Evolutionary conservation across 2,329 filamentous ascomycete species (phyloP).

Genomic region (Volutella citrinella): DNA sequence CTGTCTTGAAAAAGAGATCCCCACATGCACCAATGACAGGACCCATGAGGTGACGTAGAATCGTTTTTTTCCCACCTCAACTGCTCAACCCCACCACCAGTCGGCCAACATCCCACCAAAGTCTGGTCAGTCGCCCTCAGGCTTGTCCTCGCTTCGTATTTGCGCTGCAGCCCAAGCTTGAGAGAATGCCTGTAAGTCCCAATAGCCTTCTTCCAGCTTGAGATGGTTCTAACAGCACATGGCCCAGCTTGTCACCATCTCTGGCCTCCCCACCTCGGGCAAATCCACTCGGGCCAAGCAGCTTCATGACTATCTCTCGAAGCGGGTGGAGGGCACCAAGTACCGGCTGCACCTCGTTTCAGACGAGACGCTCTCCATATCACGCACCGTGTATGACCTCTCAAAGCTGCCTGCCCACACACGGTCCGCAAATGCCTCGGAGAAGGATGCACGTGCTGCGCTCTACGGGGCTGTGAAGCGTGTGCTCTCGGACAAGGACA

Average conservation of each 20-base stretch:
- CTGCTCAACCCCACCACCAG: conserved; percentile 8
- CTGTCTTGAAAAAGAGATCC: too few species aligned
- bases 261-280: conserved; percentile 65
- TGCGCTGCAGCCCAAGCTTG: neutral
- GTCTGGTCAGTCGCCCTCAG: too few species aligned
- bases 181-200: conserved; percentile 24
- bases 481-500: conserved; percentile 66
- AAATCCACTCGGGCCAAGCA: conserved; percentile 66
- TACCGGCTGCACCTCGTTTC: conserved; percentile 73
- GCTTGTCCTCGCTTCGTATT: too few species aligned
- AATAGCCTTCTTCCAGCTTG: too few species aligned
- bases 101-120: too few species aligned
- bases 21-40: too few species aligned
- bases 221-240: too few species aligned
- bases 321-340: conserved; percentile 49
- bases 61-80: conserved; percentile 9
- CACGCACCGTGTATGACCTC: conserved; percentile 69
- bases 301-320: conserved; percentile 61
- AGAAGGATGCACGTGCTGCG: conserved; percentile 78
- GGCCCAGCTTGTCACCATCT: conserved; percentile 61
- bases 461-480: conserved; percentile 78
- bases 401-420: conserved; percentile 52
- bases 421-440: conserved; percentile 68
- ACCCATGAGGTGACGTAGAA: too few species aligned
- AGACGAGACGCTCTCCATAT: conserved; percentile 67